phyloP scores from a whole-genome alignment of 257 asterid species.

The Solanum peruvianum region DNA sequence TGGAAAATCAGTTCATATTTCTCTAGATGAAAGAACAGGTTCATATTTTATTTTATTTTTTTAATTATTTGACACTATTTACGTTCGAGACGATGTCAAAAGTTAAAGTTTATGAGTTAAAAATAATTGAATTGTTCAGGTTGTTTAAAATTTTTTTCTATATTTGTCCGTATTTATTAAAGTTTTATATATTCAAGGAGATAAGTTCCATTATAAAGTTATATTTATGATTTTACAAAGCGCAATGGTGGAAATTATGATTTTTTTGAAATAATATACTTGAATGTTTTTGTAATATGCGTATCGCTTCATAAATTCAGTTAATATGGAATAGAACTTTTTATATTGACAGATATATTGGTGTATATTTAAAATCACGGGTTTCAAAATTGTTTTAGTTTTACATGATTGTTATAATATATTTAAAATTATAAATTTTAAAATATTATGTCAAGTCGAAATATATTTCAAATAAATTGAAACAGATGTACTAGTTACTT shows the following conservation, averaged over 20 bases:
- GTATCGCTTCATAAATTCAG: no score
- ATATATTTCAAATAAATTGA: background rate
- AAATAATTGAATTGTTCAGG: no score
- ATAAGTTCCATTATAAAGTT: no score
- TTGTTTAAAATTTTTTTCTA: no score
- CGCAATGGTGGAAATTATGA: no score
- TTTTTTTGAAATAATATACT: no score
- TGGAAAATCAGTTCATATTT: conserved; percentile 60
- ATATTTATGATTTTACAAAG: no score
- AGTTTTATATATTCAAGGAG: no score
- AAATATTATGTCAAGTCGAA: background rate
- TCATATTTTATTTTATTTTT: background rate
- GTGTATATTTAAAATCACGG: background rate
- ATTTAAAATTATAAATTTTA: background rate
- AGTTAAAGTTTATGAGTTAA: no score
- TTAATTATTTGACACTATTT: background rate
- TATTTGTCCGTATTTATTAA: no score
- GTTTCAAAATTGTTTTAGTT: no score
- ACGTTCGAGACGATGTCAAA: rapidly evolving
- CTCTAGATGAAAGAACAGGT: conserved; percentile 82
- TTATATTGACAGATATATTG: background rate
- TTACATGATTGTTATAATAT: background rate
- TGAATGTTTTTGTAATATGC: no score
- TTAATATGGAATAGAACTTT: background rate
- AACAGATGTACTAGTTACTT: background rate